Evolutionary conservation across 2,329 filamentous ascomycete species (phyloP).

Genomic region (Myriangium duriaei): DNA sequence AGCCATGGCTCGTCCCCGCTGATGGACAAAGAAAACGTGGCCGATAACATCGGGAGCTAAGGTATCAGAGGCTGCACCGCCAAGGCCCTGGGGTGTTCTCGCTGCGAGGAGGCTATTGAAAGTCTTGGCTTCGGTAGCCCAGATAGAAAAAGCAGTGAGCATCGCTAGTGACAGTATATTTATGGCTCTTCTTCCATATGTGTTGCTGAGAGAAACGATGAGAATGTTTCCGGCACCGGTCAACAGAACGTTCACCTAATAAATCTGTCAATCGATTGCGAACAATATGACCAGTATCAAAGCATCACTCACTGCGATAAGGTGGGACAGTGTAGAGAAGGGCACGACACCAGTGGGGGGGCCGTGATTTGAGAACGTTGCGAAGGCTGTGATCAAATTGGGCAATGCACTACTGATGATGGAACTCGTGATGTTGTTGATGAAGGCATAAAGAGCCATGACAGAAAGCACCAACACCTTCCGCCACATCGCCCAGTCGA

Average conservation of each 20-base stretch:
- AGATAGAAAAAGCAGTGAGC: conserved; percentile 24
- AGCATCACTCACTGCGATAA: no score
- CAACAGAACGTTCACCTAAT: conserved; percentile 28
- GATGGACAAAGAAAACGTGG: conserved; percentile 31
- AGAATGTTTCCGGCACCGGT: conserved; percentile 27
- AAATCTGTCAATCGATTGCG: no score
- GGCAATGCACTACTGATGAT: conserved; percentile 26
- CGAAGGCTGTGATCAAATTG: conserved; percentile 22
- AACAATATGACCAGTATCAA: background rate
- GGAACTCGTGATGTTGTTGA: conserved; percentile 26
- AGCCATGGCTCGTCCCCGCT: conserved; percentile 30
- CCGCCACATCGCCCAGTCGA: conserved; percentile 27
- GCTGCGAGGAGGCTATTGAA: conserved; percentile 27
- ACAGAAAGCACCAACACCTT: conserved; percentile 24
- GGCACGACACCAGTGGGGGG: conserved; percentile 12
- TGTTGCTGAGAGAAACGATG: conserved; percentile 31
- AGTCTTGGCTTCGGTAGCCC: conserved; percentile 26
- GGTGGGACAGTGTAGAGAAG: conserved; percentile 23
- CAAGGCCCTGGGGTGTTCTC: conserved; percentile 27
- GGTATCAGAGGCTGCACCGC: conserved; percentile 27
- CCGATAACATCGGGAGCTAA: conserved; percentile 29
- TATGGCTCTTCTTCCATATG: conserved; percentile 28
- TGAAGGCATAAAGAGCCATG: conserved; percentile 28
- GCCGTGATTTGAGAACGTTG: conserved; percentile 11
- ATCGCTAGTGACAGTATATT: conserved; percentile 25